Conservation (phyloP, 2,329 filamentous ascomycete genomes). For the Claviceps spartinae region DNA sequence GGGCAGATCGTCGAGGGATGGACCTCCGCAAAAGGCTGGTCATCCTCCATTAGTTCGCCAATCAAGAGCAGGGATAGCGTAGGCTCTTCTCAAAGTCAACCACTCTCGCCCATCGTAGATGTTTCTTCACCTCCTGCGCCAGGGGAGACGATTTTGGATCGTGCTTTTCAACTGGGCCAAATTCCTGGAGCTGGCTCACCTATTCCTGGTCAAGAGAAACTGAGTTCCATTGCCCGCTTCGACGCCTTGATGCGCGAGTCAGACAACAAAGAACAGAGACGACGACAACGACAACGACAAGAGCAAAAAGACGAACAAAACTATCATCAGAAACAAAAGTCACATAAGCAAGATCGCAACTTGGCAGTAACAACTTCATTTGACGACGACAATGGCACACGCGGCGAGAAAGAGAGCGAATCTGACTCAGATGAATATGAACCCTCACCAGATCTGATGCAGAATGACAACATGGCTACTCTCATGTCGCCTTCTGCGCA, state of each 20-base stretch:
- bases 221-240: slow-evolving; percentile 51
- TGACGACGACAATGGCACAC: slow-evolving; percentile 11
- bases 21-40: slow-evolving; percentile 45
- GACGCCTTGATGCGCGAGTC: slow-evolving; percentile 51
- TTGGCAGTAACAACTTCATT: slow-evolving; percentile 30
- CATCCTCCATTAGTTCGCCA: slow-evolving; percentile 44
- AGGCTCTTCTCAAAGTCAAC: slow-evolving; percentile 36
- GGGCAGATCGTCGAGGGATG: slow-evolving; percentile 47
- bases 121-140: slow-evolving; percentile 38
- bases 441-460: slow-evolving; percentile 20
- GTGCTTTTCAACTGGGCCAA: slow-evolving; percentile 49
- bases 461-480: slow-evolving; percentile 9
- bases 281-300: no score
- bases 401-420: slow-evolving; percentile 9
- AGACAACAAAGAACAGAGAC: slow-evolving; percentile 34
- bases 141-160: slow-evolving; percentile 53
- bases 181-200: slow-evolving; percentile 47
- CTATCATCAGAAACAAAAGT: no score
- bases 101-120: slow-evolving; percentile 21
- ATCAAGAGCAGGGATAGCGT: slow-evolving; percentile 40
- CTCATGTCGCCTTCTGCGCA: slow-evolving; percentile 34
- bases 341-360: slow-evolving; percentile 15
- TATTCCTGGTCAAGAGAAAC: slow-evolving; percentile 44
- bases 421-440: slow-evolving; percentile 28
- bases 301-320: no score